Base-by-base conservation (phyloP, 345 rosid genomes). In the Salix viminalis region DNA sequence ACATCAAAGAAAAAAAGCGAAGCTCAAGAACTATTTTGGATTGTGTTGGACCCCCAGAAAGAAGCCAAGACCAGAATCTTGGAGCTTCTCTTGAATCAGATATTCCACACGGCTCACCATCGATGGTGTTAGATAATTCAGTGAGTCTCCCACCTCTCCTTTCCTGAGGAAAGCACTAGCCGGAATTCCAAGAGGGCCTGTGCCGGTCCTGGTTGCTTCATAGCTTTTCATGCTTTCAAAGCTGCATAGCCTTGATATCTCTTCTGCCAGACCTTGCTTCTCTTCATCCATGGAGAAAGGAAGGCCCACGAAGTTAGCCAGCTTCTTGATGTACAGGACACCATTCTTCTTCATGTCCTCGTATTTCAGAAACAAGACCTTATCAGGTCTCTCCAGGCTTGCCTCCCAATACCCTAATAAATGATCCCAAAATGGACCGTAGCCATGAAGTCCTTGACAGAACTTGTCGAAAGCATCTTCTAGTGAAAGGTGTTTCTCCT, bases 151-250 rank as follows among this genome's bases (percentile, higher is more conserved):
- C 14, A 82, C 82, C 0, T 23, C 23, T 1, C 86, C 90, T 13
- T 18, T 50, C 79, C 90, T 78, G 48, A 87, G 85, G 78, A 65
- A 83, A 0, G 80, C 32, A 23, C 79, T 79, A 54, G 85, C 74
- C 0, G 80, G 66, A 39, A 77, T 24, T 54, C 68, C 74, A 7
- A 72, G 44, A 6, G 79, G 82, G 32, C 78, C 85, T 2, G 76
- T 79, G 4, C 90, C 85, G 50, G 23, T 78, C 44, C 46, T 79
- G 67, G 83, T 87, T 10, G 83, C 83, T 72, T 87, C 88, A 75
- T 83, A 73, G 76, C 52, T 81, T 70, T 85, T 85, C 0, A 87
- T 67, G 84, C 90, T 81, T 14, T 87, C 87, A 36, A 87, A 52
- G 72, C 83, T 82, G 18, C 84, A 85, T 67, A 80, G 79, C 83